Evolutionary conservation across 2,329 filamentous ascomycete species (phyloP).

Genomic region (Exophiala mesophila): DNA sequence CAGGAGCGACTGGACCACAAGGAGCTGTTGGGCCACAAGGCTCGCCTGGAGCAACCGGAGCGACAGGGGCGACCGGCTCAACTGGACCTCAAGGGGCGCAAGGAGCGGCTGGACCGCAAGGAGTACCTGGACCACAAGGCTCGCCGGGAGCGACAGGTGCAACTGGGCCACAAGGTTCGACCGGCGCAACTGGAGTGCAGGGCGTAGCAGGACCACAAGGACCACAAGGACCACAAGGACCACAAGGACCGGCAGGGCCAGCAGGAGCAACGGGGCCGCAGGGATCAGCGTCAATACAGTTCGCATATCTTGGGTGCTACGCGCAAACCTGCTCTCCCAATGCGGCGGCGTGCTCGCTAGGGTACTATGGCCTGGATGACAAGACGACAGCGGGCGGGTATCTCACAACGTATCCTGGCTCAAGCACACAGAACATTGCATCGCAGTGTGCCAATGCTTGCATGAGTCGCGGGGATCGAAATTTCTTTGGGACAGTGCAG

Average conservation of each 20-base stretch:
- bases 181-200: background rate
- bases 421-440: constrained; percentile 8
- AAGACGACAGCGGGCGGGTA: constrained; percentile 9
- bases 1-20: constrained; percentile 6
- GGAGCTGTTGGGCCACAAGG: constrained; percentile 1
- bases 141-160: constrained; percentile 2
- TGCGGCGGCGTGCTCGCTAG: background rate
- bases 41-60: constrained; percentile 3
- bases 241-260: constrained; percentile 2
- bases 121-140: constrained; percentile 1
- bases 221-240: constrained; percentile 4
- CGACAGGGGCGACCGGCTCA: background rate
- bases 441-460: constrained; percentile 15
- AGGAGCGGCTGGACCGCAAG: constrained; percentile 6
- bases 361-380: constrained; percentile 9
- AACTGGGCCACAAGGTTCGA: background rate
- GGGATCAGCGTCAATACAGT: constrained; percentile 6
- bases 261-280: constrained; percentile 1
- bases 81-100: background rate
- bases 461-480: constrained; percentile 6
- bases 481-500: constrained; percentile 17
- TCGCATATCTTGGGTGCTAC: constrained; percentile 17
- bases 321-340: constrained; percentile 7
- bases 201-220: constrained; percentile 4
- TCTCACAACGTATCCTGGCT: constrained; percentile 10